A percentile compares a stretch with the other conserved stretches of the same genome.
These are phyloP conservation scores for Ilex aquifolium DNA, from an alignment of 257 asterid genomes.

Conservation along the genomic window DNA sequence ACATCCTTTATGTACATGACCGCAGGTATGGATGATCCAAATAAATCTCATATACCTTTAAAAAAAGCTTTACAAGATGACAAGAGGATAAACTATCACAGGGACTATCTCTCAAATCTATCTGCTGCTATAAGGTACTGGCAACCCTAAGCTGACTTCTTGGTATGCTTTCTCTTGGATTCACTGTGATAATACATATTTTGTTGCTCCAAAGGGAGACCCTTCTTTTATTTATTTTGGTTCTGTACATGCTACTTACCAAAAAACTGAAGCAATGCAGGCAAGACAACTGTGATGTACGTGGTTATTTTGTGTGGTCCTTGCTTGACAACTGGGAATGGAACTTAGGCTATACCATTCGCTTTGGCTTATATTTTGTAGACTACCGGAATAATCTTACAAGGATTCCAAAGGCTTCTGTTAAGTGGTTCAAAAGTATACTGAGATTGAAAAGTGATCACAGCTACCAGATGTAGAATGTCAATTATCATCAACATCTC, in stretches of 20 bases:
- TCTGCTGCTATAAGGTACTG: constrained; percentile 80
- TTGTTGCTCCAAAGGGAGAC: no score
- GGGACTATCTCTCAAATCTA: constrained; percentile 68
- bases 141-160: neutral
- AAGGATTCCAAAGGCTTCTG: constrained; percentile 76
- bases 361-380: constrained; percentile 75
- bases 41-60: constrained; percentile 22
- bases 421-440: constrained; percentile 59
- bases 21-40: constrained; percentile 81
- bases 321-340: constrained; percentile 95
- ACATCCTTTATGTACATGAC: constrained; percentile 7
- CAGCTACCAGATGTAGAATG: constrained; percentile 1
- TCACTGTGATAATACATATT: neutral
- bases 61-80: constrained; percentile 51
- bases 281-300: constrained; percentile 58
- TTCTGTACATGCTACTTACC: no score
- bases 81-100: constrained; percentile 62
- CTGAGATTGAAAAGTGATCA: constrained; percentile 23
- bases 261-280: constrained; percentile 27
- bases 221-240: no score
- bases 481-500: no score
- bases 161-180: neutral
- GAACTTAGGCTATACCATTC: constrained; percentile 81
- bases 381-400: constrained; percentile 79
- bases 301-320: constrained; percentile 85